Percentiles rank a stretch among this genome's conserved stretches.
Evolutionary conservation across 371 early-diverging fungal genomes (phyloP).

Genomic region (Nosema granulosis): DNA sequence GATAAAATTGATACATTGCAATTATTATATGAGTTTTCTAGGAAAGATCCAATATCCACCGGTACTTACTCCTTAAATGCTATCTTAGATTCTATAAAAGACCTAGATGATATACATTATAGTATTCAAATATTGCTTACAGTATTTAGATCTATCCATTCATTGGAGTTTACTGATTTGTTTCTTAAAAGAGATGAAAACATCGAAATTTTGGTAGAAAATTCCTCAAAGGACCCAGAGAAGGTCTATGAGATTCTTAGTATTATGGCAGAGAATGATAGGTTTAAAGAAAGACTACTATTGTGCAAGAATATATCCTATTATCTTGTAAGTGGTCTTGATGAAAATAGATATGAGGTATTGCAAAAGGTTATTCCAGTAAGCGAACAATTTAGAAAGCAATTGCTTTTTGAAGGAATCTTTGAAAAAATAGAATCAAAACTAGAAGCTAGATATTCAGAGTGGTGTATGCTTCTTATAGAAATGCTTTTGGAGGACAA

Average conservation of each 20-base stretch:
- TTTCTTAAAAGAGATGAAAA: conserved; percentile 12
- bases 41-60: conserved; percentile 2
- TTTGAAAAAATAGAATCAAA: conserved; percentile 20
- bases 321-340: conserved; percentile 9
- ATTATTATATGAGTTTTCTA: conserved; percentile 8
- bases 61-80: conserved; percentile 11
- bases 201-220: not conserved
- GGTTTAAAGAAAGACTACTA: not conserved
- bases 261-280: not conserved
- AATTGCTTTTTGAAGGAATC: conserved; percentile 30
- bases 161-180: conserved; percentile 26
- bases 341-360: not conserved
- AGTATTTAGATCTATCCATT: not conserved
- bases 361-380: conserved; percentile 1
- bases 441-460: not conserved
- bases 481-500: conserved; percentile 3
- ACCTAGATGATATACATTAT: conserved; percentile 19
- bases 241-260: conserved; percentile 5
- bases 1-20: conserved; percentile 31
- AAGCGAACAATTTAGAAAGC: conserved; percentile 23
- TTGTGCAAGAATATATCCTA: not conserved
- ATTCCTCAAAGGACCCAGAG: not conserved
- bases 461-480: not conserved
- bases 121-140: conserved; percentile 1
- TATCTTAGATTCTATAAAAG: conserved; percentile 27